A percentile compares a stretch with the other conserved stretches of the same genome.
phyloP scores from a whole-genome alignment of 768 basidiomycete genomes.

The Ephemerocybe angulata region DNA sequence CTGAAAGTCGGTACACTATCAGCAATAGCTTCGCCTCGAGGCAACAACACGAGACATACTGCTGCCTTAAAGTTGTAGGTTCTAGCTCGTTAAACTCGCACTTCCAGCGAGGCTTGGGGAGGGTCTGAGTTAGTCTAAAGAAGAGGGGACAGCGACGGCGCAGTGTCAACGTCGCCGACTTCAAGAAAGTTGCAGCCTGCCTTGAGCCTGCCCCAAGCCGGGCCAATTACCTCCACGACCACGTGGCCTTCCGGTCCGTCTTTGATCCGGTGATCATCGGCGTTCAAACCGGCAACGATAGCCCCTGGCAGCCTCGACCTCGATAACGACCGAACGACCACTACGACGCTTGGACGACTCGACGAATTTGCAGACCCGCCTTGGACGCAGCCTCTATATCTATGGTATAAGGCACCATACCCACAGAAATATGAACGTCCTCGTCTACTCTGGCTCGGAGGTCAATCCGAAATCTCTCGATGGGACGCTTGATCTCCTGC shows the following conservation, averaged over 20 bases:
- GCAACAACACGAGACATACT: no score
- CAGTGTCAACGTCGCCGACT: neutral
- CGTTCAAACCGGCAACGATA: neutral
- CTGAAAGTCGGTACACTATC: no score
- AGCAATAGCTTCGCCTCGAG: no score
- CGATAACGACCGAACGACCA: no score
- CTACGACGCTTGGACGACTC: no score
- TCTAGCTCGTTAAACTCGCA: no score
- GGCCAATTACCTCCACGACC: neutral
- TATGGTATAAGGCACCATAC: neutral
- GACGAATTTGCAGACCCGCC: neutral
- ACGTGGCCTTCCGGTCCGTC: neutral
- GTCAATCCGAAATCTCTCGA: conserved; percentile 13
- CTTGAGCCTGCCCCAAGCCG: neutral
- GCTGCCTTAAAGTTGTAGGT: no score
- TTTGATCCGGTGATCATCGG: neutral
- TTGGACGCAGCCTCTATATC: neutral
- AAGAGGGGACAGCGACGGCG: no score
- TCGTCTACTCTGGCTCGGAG: conserved; percentile 17
- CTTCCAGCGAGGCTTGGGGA: no score
- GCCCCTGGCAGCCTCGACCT: neutral
- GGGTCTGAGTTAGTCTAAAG: no score
- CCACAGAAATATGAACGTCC: conserved; percentile 11
- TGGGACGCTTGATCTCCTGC: conserved; percentile 11
- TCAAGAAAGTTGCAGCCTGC: neutral